Conservation (phyloP, 805 yeast species). For the Candida hispaniensis region DNA sequence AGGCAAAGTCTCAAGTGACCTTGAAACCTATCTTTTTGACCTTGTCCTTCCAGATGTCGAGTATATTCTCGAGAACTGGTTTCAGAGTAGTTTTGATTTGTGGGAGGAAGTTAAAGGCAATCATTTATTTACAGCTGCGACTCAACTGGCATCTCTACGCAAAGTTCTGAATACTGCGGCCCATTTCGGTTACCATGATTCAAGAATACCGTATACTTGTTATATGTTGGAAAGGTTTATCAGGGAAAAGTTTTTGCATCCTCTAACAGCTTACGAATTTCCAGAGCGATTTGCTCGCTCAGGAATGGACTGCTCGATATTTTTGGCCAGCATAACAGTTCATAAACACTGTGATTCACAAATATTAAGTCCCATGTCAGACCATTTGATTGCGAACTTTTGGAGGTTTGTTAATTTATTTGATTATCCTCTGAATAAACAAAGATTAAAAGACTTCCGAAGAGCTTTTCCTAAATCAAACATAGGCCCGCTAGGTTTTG, state of each 20-base stretch:
- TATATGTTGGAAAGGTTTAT: no score
- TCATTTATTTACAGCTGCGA: conserved; percentile 71
- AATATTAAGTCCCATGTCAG: conserved; percentile 25
- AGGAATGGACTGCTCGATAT: conserved; percentile 72
- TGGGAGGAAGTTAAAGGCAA: conserved; percentile 81
- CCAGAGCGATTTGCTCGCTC: conserved; percentile 45
- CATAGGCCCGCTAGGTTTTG: conserved; percentile 39
- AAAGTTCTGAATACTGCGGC: conserved; percentile 45
- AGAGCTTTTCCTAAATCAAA: conserved; percentile 17
- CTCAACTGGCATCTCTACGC: conserved; percentile 59
- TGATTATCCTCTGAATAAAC: conserved; percentile 53
- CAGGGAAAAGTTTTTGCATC: conserved; percentile 19
- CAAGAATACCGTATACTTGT: no score
- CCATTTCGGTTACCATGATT: no score
- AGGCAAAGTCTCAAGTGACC: conserved; percentile 23
- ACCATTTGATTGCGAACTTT: conserved; percentile 35
- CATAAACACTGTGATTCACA: conserved; percentile 16
- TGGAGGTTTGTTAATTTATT: conserved; percentile 53
- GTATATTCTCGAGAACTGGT: conserved; percentile 56
- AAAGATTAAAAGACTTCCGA: conserved; percentile 17
- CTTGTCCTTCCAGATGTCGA: conserved; percentile 60
- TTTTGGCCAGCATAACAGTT: conserved; percentile 37
- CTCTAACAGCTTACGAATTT: conserved; percentile 49
- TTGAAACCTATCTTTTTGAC: no score
- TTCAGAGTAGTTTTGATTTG: conserved; percentile 59